Base-by-base conservation (phyloP, 257 asterid species). In the Hygrophila difformis region DNA sequence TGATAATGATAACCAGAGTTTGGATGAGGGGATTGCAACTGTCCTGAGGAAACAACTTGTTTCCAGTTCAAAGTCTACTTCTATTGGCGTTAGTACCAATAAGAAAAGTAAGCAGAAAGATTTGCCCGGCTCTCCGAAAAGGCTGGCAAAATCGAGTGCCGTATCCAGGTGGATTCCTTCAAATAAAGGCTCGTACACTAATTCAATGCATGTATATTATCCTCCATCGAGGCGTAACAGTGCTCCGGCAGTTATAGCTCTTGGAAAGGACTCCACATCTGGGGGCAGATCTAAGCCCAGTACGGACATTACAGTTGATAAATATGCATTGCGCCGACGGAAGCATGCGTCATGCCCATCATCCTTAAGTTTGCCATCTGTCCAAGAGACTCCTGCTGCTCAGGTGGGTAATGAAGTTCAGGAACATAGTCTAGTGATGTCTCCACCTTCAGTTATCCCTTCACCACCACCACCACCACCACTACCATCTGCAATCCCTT, bases 161-260 rank as follows among this genome's bases (percentile, higher is more conserved):
- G 89, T 74, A 36, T 86, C 99, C 41, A 75, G 79, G 75, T 91
- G 99, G 99, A 82, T 91, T 54, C 96, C 96, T 53, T 4, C n/a
- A n/a, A n/a, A n/a, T n/a, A n/a, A n/a, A n/a, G n/a, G n/a, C n/a
- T n/a, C n/a, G n/a, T n/a, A n/a, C n/a, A n/a, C 87, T 36, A 79
- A 78, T 75, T 91, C 94, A 48, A 83, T 91, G 97, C 99, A 86
- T 69, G 88, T 86, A 38, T 71, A 81, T 51, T 81, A 91, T 73
- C 97, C 95, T 46, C 97, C 94, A 17, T 68, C 95, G 58, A 76
- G 94, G 60, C 60, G 78, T 72, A 80, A 86, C 65, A 91, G 94
- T 67, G 96, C 95, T 64, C 95, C 94, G 46, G 75, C 88, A 56
- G 79, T 70, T n/a, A 53, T 82, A 60, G 63, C 74, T 42, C 69